Conservation (phyloP, 495 filamentous ascomycete species). For the Talaromyces nanjingensis region DNA sequence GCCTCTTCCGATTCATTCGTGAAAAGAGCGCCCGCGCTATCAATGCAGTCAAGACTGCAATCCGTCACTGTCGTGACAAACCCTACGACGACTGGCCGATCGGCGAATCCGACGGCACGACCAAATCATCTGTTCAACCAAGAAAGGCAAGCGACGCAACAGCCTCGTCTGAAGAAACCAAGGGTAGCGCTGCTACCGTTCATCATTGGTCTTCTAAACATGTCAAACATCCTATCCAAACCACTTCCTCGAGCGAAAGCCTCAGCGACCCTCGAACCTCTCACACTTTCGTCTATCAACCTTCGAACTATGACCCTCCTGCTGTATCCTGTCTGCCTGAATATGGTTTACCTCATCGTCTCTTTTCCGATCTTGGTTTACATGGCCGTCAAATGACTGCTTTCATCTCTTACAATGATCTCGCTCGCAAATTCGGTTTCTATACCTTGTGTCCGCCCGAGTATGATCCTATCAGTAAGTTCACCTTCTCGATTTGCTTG, state of each 20-base stretch:
- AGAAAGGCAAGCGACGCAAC: constrained; percentile 26
- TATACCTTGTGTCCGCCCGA: constrained; percentile 1
- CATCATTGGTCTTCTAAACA: constrained; percentile 20
- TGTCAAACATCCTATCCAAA: background rate
- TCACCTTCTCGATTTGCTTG: background rate
- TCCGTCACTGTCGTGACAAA: background rate
- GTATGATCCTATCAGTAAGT: constrained; percentile 8
- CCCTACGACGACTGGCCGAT: background rate
- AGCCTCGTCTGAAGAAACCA: constrained; percentile 23
- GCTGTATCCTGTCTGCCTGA: background rate
- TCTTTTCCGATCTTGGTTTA: constrained; percentile 5
- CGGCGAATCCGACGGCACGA: background rate
- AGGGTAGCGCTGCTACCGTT: constrained; percentile 23
- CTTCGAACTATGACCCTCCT: constrained; percentile 6
- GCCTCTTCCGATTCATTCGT: background rate
- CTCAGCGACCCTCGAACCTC: background rate
- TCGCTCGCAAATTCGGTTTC: background rate
- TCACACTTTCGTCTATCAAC: background rate
- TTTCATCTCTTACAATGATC: background rate
- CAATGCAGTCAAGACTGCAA: constrained; percentile 1
- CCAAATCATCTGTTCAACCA: constrained; percentile 4
- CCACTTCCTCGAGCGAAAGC: background rate
- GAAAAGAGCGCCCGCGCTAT: background rate
- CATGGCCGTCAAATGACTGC: constrained; percentile 2
- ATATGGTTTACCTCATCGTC: constrained; percentile 1